Conservation (phyloP, 2,329 filamentous ascomycete genomes). For the Pyricularia sp. region DNA sequence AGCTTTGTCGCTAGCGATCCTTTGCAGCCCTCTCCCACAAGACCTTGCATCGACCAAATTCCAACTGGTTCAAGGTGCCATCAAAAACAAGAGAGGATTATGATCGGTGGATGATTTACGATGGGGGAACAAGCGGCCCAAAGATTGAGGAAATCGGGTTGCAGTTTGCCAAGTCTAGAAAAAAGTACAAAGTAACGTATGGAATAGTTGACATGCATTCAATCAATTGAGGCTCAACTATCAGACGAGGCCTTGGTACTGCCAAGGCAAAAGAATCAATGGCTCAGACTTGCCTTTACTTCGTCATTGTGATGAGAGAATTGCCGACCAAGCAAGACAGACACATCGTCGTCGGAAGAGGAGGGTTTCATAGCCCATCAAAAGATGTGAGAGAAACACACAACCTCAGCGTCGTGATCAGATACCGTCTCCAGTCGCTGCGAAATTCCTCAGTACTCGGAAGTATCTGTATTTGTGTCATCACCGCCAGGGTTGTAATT, state of each 20-base stretch:
- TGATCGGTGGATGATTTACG: not conserved
- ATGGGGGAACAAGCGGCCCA: not conserved
- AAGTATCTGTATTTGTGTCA: constrained; percentile 61
- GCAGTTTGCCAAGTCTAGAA: not conserved
- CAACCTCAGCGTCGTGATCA: constrained; percentile 15
- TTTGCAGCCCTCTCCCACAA: not conserved
- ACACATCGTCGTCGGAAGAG: constrained; percentile 8
- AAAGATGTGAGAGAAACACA: constrained; percentile 29
- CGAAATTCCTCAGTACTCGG: constrained; percentile 36
- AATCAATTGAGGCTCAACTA: not conserved
- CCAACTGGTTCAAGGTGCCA: not conserved
- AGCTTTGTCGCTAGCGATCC: not conserved
- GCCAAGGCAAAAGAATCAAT: not conserved
- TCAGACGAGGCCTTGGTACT: not conserved
- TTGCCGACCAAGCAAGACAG: constrained; percentile 11
- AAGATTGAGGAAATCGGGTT: not conserved
- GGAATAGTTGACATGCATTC: not conserved
- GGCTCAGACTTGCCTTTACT: constrained; percentile 26
- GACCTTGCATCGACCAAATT: not conserved
- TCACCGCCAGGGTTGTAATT: constrained; percentile 37
- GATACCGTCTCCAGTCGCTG: constrained; percentile 4
- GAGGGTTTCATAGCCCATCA: constrained; percentile 30
- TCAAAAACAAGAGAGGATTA: not conserved
- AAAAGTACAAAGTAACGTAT: not conserved
- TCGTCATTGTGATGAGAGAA: constrained; percentile 18